phyloP scores from a whole-genome alignment of 1,139 yeast species.

The Kodamaea anthophila region DNA sequence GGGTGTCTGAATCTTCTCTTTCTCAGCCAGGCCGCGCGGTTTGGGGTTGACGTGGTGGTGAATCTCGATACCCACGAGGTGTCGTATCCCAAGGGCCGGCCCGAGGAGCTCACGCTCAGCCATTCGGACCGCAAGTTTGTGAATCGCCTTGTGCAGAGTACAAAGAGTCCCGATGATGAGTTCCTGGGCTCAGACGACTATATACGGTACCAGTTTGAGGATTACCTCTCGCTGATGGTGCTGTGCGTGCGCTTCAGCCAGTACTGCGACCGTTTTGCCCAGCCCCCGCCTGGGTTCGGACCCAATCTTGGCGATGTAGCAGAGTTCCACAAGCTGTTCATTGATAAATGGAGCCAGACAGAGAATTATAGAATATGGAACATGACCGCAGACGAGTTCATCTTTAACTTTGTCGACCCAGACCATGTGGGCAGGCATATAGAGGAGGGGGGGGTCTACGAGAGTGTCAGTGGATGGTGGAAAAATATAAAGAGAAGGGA shows the following conservation, averaged over 20 bases:
- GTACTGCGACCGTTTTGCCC: slow-evolving; percentile 42
- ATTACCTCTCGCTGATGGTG: slow-evolving; percentile 71
- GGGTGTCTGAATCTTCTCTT: slow-evolving; percentile 87
- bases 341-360: slow-evolving; percentile 59
- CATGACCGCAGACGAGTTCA: slow-evolving; percentile 72
- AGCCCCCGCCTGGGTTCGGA: slow-evolving; percentile 40
- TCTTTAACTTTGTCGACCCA: slow-evolving; percentile 84
- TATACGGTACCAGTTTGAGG: slow-evolving; percentile 83
- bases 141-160: slow-evolving; percentile 24
- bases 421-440: slow-evolving; percentile 47
- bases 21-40: slow-evolving; percentile 56
- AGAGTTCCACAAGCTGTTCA: slow-evolving; percentile 50
- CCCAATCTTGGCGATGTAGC: slow-evolving; percentile 24
- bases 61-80: slow-evolving; percentile 34
- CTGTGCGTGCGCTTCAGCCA: slow-evolving; percentile 66
- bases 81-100: slow-evolving; percentile 35
- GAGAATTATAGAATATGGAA: slow-evolving; percentile 69
- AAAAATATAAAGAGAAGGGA: background rate
- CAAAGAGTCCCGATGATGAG: slow-evolving; percentile 17
- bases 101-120: slow-evolving; percentile 47
- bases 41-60: slow-evolving; percentile 42
- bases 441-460: slow-evolving; percentile 11
- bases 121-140: slow-evolving; percentile 73
- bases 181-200: slow-evolving; percentile 80
- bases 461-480: slow-evolving; percentile 4